Evolutionary conservation across 2,329 filamentous ascomycete species (phyloP), one percentile per base, ranked within the genome.

Genomic region (Xylariaceae sp.): DNA sequence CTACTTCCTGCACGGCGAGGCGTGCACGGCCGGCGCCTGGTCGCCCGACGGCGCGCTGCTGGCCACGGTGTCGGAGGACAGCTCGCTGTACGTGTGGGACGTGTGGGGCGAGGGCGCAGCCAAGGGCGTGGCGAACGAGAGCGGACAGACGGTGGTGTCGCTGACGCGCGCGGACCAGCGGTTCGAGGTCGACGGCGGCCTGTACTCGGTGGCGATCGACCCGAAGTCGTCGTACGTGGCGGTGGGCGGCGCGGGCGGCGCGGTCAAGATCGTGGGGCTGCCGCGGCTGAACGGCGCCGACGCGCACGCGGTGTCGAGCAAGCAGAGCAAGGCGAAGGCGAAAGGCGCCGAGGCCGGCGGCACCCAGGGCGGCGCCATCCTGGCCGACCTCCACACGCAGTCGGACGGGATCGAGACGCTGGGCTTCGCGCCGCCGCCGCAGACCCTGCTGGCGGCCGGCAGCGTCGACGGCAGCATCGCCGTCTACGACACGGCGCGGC

Each of bases 1-100:
- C 21, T 97, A 95, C 78, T 97, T 96, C 80, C 81, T 96, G 21
- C 95, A 98, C 77, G 93, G 90, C 2, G 89, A 77, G 18, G 78
- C 90, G 23, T 96, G 90, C 76, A 98, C 95, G 1, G 93, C 93
- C 7, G 95, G 95, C 56, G 81, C 89, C 1, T 99, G 95, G 93
- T 91, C 91, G 0, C 83, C 90, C 3, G 93, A 97, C 71, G 95
- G 95, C 49, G 86, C 86, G 26, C 78, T 98, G 16, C 82, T 99
- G 1, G 91, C 90, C 6, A 97, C 93, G 0, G 91, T 98, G 3
- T 88, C 88, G 43, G 93, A 98, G 71, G 93, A 98, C 73, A 84
- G 86, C 55, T 93, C 88, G 65, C 81, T 99, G 56, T 93, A 93
- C 72, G 93, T 96, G 20, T 97, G 91, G 85, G 95, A 98, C 70